Conservation (phyloP, 805 yeast species). For the Maudiozyma barnettii region DNA sequence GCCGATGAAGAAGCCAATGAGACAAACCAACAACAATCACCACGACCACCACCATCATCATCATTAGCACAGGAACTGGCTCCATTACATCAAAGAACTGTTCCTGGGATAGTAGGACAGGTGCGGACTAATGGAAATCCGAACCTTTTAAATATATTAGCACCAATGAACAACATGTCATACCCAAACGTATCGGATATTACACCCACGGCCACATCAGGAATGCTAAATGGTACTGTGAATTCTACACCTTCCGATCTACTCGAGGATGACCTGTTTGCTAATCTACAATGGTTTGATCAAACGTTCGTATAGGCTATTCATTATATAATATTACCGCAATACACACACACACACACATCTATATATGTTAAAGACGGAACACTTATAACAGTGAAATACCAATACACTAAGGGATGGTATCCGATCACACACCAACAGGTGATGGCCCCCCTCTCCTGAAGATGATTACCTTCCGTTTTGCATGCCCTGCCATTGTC, state of each 20-base stretch:
- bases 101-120: not conserved
- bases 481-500: too few relatives aligned
- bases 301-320: conserved; percentile 24
- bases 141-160: not conserved
- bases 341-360: not conserved
- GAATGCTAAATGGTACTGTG: not conserved
- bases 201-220: not conserved
- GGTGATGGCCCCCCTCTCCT: too few relatives aligned
- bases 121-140: not conserved
- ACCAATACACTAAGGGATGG: too few relatives aligned
- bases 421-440: too few relatives aligned
- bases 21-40: too few relatives aligned
- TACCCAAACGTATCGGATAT: not conserved
- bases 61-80: not conserved
- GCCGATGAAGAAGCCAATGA: conserved; percentile 2
- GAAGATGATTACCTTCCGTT: too few relatives aligned
- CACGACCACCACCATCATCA: too few relatives aligned
- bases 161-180: not conserved
- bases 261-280: conserved; percentile 29
- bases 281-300: conserved; percentile 47
- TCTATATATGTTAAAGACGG: too few relatives aligned
- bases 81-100: not conserved
- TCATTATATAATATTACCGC: not conserved
- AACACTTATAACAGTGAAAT: not conserved
- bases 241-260: conserved; percentile 5